Evolutionary conservation across 2,329 filamentous ascomycete species (phyloP).

Genomic region (Fusarium sp.): DNA sequence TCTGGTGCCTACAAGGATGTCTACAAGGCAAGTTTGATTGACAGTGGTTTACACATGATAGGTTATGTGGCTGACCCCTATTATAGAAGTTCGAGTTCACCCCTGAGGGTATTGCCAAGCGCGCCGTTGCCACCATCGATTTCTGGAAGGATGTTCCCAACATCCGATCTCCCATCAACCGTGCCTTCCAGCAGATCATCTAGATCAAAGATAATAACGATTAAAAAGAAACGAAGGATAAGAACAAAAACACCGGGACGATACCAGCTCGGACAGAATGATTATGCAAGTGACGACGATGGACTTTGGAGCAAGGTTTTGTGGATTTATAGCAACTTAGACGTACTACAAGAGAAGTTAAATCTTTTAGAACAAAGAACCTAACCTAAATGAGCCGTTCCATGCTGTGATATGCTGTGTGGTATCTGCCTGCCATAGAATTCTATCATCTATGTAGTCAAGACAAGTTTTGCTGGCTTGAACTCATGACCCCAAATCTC

Average conservation of each 20-base stretch:
- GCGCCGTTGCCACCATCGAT: slow-evolving; percentile 88
- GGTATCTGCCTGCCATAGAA: slow-evolving; percentile 11
- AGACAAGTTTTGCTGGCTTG: slow-evolving; percentile 7
- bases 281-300: slow-evolving; percentile 45
- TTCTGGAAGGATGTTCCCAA: slow-evolving; percentile 97
- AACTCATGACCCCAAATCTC: slow-evolving; percentile 5
- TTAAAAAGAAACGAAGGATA: slow-evolving; percentile 31
- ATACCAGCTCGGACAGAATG: slow-evolving; percentile 31
- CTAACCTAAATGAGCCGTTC: neutral
- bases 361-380: slow-evolving; percentile 42
- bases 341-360: slow-evolving; percentile 44
- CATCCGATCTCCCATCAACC: slow-evolving; percentile 94
- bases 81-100: slow-evolving; percentile 98
- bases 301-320: slow-evolving; percentile 43
- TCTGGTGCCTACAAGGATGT: slow-evolving; percentile 98
- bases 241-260: slow-evolving; percentile 24
- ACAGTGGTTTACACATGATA: neutral
- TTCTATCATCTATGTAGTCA: slow-evolving; percentile 20
- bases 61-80: slow-evolving; percentile 51
- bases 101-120: slow-evolving; percentile 95
- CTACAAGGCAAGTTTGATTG: slow-evolving; percentile 77
- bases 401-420: slow-evolving; percentile 6
- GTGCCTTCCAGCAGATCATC: slow-evolving; percentile 96
- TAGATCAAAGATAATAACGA: slow-evolving; percentile 61
- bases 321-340: slow-evolving; percentile 42